Conservation (phyloP, 331 rosid genomes). For the Acacia pycnantha region DNA sequence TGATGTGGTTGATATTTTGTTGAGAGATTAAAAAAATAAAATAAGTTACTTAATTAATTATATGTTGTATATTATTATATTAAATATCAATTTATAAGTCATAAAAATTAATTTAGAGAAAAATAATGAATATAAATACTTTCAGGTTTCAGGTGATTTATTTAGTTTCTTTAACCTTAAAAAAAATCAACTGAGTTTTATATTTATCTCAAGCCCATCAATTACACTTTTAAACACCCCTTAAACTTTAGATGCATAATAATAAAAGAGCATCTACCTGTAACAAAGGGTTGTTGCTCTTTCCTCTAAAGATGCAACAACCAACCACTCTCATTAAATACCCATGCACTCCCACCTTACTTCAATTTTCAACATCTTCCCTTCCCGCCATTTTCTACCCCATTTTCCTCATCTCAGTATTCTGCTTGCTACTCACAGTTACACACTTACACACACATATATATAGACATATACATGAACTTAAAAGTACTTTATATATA, state of each 20-base stretch:
- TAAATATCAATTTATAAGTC: too few species aligned
- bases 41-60: too few species aligned
- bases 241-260: not conserved
- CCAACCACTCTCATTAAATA: not conserved
- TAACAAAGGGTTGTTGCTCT: not conserved
- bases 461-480: not conserved
- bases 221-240: not conserved
- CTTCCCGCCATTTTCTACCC: not conserved
- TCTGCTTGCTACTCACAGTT: not conserved
- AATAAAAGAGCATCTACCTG: not conserved
- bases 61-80: too few species aligned
- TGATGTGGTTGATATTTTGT: too few species aligned
- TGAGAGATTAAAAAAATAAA: too few species aligned
- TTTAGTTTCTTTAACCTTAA: too few species aligned
- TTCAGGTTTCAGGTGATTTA: too few species aligned
- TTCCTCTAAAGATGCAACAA: not conserved
- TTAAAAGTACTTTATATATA: not conserved
- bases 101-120: too few species aligned
- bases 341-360: not conserved
- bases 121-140: too few species aligned
- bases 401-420: not conserved
- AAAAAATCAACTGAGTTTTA: too few species aligned
- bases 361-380: not conserved
- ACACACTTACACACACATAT: too few species aligned
- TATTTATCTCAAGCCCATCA: not conserved